Evolutionary conservation across 495 filamentous ascomycete species (phyloP).

Genomic region (Aspergillus panamensis): DNA sequence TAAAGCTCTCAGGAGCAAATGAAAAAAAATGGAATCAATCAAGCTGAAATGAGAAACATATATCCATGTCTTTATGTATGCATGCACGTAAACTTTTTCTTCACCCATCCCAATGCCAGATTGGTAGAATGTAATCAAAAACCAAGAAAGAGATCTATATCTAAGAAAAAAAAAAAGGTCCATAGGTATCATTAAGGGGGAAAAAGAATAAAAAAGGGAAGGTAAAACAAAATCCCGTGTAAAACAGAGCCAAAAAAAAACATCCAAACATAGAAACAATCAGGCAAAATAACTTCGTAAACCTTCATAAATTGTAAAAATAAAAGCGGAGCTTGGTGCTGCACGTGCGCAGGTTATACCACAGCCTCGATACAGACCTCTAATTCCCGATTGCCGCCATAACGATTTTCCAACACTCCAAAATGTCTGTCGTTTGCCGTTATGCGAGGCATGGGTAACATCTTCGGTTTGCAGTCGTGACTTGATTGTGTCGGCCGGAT

Average conservation of each 20-base stretch:
- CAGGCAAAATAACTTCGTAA: constrained; percentile 63
- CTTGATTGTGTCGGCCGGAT: constrained; percentile 95
- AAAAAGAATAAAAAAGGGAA: constrained; percentile 3
- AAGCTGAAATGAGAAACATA: neutral
- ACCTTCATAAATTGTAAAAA: constrained; percentile 89
- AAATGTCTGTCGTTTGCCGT: constrained; percentile 56
- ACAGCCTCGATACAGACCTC: constrained; percentile 87
- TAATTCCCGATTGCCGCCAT: constrained; percentile 77
- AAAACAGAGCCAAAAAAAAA: constrained; percentile 9
- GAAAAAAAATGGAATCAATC: neutral
- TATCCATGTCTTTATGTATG: neutral
- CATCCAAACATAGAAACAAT: constrained; percentile 17
- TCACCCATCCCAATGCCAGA: constrained; percentile 15
- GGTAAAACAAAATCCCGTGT: neutral
- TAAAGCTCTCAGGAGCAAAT: neutral
- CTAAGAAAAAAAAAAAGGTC: constrained; percentile 17
- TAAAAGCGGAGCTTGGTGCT: constrained; percentile 93
- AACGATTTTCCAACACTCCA: constrained; percentile 61
- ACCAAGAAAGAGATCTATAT: constrained; percentile 14
- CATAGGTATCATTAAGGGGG: constrained; percentile 21
- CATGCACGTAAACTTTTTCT: neutral
- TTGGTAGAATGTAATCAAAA: constrained; percentile 11
- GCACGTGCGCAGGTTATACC: constrained; percentile 86
- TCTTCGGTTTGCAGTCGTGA: constrained; percentile 91
- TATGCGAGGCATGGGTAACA: constrained; percentile 38